Evolutionary conservation across 352 stramenopile genomes (phyloP).

Genomic region (Phytophthora pisi): DNA sequence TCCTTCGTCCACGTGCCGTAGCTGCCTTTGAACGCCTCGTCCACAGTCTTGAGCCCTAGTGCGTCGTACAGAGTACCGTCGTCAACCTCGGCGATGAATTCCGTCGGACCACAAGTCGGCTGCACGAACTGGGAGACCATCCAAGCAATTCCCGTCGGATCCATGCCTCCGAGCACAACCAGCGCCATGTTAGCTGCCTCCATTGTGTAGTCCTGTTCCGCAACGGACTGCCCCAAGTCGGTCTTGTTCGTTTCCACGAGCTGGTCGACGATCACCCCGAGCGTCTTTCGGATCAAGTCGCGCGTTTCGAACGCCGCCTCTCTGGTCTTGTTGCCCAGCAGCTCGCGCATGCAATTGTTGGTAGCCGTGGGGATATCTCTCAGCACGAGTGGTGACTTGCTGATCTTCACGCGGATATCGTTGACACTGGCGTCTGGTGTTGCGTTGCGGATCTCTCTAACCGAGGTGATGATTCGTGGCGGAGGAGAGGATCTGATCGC

Average conservation of each 20-base stretch:
- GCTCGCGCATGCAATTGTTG: conserved; percentile 39
- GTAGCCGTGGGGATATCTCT: conserved; percentile 35
- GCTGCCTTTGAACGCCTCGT: conserved; percentile 43
- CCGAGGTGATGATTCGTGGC: conserved; percentile 24
- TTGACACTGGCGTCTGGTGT: conserved; percentile 14
- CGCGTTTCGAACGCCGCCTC: conserved; percentile 36
- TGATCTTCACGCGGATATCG: conserved; percentile 37
- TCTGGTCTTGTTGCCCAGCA: conserved; percentile 23
- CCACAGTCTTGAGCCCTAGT: conserved; percentile 32
- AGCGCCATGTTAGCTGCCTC: conserved; percentile 40
- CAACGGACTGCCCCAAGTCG: conserved; percentile 21
- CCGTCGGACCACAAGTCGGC: conserved; percentile 35
- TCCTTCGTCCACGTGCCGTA: conserved; percentile 39
- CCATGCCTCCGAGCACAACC: conserved; percentile 38
- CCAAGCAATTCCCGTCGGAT: conserved; percentile 45
- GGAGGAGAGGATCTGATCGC: conserved; percentile 34
- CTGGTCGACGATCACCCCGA: conserved; percentile 37
- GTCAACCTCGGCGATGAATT: conserved; percentile 39
- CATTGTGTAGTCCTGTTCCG: conserved; percentile 35
- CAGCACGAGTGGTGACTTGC: conserved; percentile 28
- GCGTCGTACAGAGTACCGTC: conserved; percentile 40
- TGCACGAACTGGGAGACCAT: conserved; percentile 53
- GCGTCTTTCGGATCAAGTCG: conserved; percentile 34
- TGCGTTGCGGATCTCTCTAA: conserved; percentile 25
- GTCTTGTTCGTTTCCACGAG: conserved; percentile 26